phyloP scores from a whole-genome alignment of 1,284 basidiomycete species.

The Microstroma glucosiphilum region DNA sequence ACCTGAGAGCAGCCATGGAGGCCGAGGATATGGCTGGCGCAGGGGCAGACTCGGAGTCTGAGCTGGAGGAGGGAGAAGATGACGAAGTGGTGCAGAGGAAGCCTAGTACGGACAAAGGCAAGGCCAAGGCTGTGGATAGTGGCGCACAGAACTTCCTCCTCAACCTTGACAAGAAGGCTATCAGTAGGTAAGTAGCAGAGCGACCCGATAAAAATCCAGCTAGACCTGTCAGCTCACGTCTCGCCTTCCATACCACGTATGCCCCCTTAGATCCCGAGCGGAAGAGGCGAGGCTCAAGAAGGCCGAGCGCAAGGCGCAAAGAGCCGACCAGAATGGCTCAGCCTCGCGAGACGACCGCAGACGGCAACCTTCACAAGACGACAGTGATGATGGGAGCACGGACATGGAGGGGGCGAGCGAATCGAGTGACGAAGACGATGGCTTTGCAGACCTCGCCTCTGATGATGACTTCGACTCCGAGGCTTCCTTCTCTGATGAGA shows the following conservation, averaged over 20 bases:
- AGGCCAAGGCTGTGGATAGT: background rate
- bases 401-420: conserved; percentile 16
- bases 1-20: background rate
- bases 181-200: conserved; percentile 1
- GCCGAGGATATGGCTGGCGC: conserved; percentile 7
- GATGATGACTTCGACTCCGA: conserved; percentile 6
- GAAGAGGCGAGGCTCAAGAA: conserved; percentile 6
- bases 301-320: conserved; percentile 4
- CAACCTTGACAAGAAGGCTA: conserved; percentile 7
- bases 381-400: conserved; percentile 10
- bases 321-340: background rate
- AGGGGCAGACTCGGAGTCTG: conserved; percentile 1
- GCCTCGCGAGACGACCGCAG: background rate
- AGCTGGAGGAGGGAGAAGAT: background rate
- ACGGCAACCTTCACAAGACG: background rate
- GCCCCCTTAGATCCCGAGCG: conserved; percentile 2
- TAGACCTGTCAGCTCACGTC: background rate
- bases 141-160: conserved; percentile 5
- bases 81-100: background rate
- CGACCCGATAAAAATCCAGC: too few species aligned
- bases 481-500: conserved; percentile 1
- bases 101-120: background rate
- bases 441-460: conserved; percentile 4
- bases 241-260: background rate
- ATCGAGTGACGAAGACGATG: conserved; percentile 8